phyloP scores from a whole-genome alignment of 768 basidiomycete species.

The Mycena latifolia region DNA sequence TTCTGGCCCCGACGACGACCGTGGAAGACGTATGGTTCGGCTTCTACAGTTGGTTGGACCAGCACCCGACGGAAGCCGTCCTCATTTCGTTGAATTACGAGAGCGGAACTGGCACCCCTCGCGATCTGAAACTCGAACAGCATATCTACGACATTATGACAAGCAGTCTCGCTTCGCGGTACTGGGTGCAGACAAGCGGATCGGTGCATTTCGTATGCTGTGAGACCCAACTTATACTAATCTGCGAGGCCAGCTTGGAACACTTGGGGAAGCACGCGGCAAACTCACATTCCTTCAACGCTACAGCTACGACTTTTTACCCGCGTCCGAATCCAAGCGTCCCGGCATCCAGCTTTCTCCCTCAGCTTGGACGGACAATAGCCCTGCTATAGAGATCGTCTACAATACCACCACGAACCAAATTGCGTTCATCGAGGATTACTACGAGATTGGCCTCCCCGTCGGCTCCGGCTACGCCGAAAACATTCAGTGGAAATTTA shows the following conservation, averaged over 20 bases:
- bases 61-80: constrained; percentile 64
- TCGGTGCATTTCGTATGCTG: constrained; percentile 41
- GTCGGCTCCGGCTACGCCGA: constrained; percentile 47
- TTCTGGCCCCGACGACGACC: constrained; percentile 58
- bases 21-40: constrained; percentile 65
- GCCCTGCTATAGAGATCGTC: constrained; percentile 55
- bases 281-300: constrained; percentile 66
- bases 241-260: constrained; percentile 53
- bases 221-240: not conserved
- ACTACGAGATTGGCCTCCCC: constrained; percentile 54
- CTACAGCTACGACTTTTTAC: constrained; percentile 56
- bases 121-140: constrained; percentile 56
- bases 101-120: constrained; percentile 56
- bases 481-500: constrained; percentile 59
- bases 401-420: constrained; percentile 54
- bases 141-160: constrained; percentile 56
- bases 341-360: constrained; percentile 60
- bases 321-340: constrained; percentile 50
- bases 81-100: constrained; percentile 65
- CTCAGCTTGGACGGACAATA: constrained; percentile 62
- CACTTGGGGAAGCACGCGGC: constrained; percentile 63
- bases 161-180: constrained; percentile 51
- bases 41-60: constrained; percentile 63
- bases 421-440: constrained; percentile 62
- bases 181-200: constrained; percentile 63